Base-by-base conservation (phyloP, 345 rosid genomes). In the Limnanthes douglasii region DNA sequence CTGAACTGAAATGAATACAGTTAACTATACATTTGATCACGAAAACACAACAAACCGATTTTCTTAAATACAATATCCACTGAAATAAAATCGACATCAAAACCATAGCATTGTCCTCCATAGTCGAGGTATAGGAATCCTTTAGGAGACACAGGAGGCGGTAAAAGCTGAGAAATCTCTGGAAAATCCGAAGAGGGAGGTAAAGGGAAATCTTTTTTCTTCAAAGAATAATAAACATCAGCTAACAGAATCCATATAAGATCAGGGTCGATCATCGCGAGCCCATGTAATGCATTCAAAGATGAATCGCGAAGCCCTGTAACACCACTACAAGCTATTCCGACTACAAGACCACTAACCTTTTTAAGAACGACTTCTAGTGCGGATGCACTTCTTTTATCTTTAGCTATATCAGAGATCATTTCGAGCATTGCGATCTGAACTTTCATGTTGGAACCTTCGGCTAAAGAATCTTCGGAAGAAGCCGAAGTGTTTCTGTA, bases 181-280 rank as follows among this genome's bases (percentile, higher is more conserved):
- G 73, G 84, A 4, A 83, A 88, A 25, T 64, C 70, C 4, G 60
- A 16, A 5, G 60, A 41, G 2, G 93, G 83, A 2, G 86, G 83
- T 21, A 49, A 10, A 31, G 61, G 55, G 2, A 31, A 50, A 19
- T 22, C 43, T 37, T 49, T 66, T 64, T 50, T 68, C 73, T 66
- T 68, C 49, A 59, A 16, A 14, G 92, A 54, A 61, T 56, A 84
- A 46, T 84, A 77, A 25, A 84, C 78, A 43, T 90, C 98, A 0
- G 92, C 84, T 43, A 90, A 46, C 30, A 84, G 81, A 49, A 90
- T 69, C 95, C 98, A 79, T 11, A 88, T 59, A 21, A 90, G 86
- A 62, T 90, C 98, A 17, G 95, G 62, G 55, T 90, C 95, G 2
- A 90, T 48, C 14, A 62, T 54, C 9, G 92, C 84, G 21, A 90